phyloP scores from a whole-genome alignment of 768 basidiomycete species.

The Podaxis carcinomalis region DNA sequence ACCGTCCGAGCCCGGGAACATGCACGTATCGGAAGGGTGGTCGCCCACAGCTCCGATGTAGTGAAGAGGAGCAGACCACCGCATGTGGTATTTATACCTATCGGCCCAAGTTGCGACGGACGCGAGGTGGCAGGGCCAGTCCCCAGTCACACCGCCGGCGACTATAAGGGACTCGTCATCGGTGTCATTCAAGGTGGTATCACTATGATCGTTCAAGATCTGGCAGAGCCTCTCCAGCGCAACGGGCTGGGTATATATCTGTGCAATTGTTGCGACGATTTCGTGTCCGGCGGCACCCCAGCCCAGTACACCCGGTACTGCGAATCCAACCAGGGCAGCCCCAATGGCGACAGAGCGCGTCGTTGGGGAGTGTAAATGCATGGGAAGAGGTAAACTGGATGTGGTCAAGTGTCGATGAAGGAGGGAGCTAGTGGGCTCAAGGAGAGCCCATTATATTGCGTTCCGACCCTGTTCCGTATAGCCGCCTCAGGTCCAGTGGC shows the following conservation, averaged over 20 bases:
- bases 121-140: slow-evolving; percentile 71
- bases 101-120: slow-evolving; percentile 91
- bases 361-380: background rate
- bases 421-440: background rate
- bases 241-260: slow-evolving; percentile 80
- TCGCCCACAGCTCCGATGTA: slow-evolving; percentile 75
- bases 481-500: too few relatives aligned
- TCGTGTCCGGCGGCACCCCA: slow-evolving; percentile 63
- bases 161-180: background rate
- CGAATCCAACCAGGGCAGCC: background rate
- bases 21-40: slow-evolving; percentile 70
- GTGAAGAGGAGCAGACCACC: slow-evolving; percentile 73
- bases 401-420: background rate
- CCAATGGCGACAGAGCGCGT: background rate
- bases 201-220: slow-evolving; percentile 54
- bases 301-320: slow-evolving; percentile 1
- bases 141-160: background rate
- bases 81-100: slow-evolving; percentile 52
- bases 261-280: slow-evolving; percentile 90
- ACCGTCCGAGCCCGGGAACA: slow-evolving; percentile 70
- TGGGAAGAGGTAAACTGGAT: background rate
- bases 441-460: background rate
- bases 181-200: slow-evolving; percentile 20
- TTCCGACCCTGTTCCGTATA: background rate
- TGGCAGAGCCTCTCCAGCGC: slow-evolving; percentile 63